Percentiles rank a stretch among this genome's conserved stretches.
Conservation (phyloP, 1,139 yeast genomes). For the Wickerhamiella infanticola region DNA sequence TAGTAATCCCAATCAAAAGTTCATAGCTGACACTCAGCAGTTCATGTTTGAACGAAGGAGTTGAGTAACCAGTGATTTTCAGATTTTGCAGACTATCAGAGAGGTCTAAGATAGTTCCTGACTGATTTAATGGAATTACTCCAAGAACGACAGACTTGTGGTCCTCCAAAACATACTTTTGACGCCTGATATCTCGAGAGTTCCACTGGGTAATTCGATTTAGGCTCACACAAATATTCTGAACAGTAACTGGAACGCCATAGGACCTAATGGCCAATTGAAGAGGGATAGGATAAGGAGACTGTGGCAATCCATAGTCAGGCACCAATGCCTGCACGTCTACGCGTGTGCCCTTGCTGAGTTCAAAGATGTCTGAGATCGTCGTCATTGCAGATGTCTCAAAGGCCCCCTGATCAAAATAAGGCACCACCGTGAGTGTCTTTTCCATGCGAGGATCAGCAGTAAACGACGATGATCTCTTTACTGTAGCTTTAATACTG, state of each 20-base stretch:
- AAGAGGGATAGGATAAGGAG: neutral
- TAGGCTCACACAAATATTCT: neutral
- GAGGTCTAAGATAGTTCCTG: neutral
- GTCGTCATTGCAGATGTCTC: neutral
- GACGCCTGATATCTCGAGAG: neutral
- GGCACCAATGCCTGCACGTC: neutral
- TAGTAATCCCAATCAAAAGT: neutral
- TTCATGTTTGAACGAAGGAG: neutral
- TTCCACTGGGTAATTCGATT: neutral
- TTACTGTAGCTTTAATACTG: slow-evolving; percentile 1
- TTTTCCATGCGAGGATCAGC: neutral
- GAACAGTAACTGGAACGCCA: neutral
- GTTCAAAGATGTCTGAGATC: neutral
- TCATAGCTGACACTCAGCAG: neutral
- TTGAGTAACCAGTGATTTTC: neutral
- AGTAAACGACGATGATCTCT: neutral
- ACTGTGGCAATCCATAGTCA: neutral
- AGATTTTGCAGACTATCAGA: neutral
- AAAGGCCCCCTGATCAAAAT: neutral
- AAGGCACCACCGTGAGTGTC: neutral
- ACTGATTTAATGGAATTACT: neutral
- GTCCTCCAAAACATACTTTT: neutral
- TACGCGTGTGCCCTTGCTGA: neutral
- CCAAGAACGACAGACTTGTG: neutral
- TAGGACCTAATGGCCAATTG: neutral